These are phyloP conservation scores for Eucalyptus erythrocorys DNA, from an alignment of 345 rosid genomes.

Conservation along the genomic window DNA sequence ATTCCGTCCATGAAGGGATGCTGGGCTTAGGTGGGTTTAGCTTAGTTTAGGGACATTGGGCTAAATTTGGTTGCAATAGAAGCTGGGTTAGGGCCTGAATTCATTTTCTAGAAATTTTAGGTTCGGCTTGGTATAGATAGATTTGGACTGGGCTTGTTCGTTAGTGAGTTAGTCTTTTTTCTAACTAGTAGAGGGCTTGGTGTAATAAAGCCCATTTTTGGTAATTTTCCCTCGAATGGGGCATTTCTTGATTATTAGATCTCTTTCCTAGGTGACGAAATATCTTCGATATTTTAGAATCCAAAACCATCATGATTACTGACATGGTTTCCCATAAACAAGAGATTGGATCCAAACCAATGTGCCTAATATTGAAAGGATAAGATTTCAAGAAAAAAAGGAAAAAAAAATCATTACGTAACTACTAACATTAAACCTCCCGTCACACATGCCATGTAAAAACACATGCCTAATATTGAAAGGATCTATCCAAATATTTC, in stretches of 20 bases:
- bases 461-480: not conserved
- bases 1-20: too few species aligned
- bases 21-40: too few species aligned
- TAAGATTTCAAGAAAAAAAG: not conserved
- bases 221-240: not conserved
- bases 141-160: too few species aligned
- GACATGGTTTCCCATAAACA: conserved; percentile 1
- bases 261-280: not conserved
- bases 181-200: not conserved
- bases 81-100: too few species aligned
- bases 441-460: not conserved
- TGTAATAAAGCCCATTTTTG: not conserved
- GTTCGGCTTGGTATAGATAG: not conserved
- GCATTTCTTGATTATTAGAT: not conserved
- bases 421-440: not conserved
- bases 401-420: not conserved
- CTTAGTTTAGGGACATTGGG: too few species aligned
- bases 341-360: conserved; percentile 15
- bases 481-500: too few species aligned
- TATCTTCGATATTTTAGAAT: conserved; percentile 1
- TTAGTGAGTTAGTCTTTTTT: too few species aligned
- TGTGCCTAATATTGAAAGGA: not conserved
- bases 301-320: conserved; percentile 2
- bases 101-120: too few species aligned
- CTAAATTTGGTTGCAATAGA: too few species aligned